These are phyloP conservation scores for Vaccinium myrtillus DNA, from an alignment of 148 eudicot genomes.

Conservation along the genomic window DNA sequence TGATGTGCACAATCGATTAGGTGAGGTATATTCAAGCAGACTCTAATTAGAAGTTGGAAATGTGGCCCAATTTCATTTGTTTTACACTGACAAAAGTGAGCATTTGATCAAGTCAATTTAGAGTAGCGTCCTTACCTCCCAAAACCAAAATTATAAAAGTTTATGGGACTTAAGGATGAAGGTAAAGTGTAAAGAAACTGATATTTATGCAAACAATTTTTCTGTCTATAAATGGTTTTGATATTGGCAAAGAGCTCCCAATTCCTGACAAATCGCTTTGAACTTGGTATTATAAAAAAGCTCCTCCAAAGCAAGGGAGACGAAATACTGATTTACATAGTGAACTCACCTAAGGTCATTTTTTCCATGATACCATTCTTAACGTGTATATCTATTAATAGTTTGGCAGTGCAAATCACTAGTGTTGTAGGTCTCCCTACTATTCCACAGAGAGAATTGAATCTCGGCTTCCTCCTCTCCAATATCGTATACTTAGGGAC, in stretches of 20 bases:
- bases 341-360: background rate
- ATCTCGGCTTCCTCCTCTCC: background rate
- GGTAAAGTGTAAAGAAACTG: background rate
- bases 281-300: background rate
- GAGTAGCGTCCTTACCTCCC: background rate
- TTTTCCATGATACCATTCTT: background rate
- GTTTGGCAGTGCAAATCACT: background rate
- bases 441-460: background rate
- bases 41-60: background rate
- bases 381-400: background rate
- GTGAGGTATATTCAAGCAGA: background rate
- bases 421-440: background rate
- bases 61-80: background rate
- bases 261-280: background rate
- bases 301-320: background rate
- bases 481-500: background rate
- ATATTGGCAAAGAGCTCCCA: background rate
- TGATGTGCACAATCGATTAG: background rate
- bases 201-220: background rate
- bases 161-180: background rate
- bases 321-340: background rate
- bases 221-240: background rate
- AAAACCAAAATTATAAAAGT: background rate
- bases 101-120: background rate
- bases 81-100: background rate